These are phyloP conservation scores for Favolaschia claudopus DNA, from an alignment of 768 basidiomycete genomes.

Conservation along the genomic window DNA sequence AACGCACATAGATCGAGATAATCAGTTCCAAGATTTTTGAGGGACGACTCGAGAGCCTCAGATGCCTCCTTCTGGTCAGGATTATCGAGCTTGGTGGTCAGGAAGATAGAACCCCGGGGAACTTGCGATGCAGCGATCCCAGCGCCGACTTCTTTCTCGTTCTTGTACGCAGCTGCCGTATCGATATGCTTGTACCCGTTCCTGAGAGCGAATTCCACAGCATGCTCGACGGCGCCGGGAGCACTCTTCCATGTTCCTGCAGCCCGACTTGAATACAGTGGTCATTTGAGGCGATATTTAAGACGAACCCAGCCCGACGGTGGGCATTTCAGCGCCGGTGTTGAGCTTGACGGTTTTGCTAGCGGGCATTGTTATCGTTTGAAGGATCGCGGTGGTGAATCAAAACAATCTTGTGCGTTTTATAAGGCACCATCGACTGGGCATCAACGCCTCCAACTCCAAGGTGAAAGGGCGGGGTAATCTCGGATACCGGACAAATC, in stretches of 20 bases:
- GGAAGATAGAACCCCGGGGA: conserved; percentile 75
- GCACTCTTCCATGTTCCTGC: conserved; percentile 81
- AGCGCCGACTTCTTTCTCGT: conserved; percentile 83
- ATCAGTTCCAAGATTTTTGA: conserved; percentile 70
- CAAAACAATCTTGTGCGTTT: no score
- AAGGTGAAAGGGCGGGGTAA: no score
- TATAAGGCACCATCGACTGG: no score
- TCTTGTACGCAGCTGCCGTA: conserved; percentile 73
- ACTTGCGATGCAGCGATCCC: conserved; percentile 83
- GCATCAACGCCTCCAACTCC: no score
- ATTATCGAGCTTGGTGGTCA: conserved; percentile 80
- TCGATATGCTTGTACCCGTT: conserved; percentile 79
- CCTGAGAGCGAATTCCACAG: conserved; percentile 77
- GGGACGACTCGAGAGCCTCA: conserved; percentile 72
- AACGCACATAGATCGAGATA: conserved; percentile 82
- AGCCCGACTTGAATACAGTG: background rate
- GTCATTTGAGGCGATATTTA: background rate
- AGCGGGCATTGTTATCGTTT: conserved; percentile 64
- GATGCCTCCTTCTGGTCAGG: conserved; percentile 64
- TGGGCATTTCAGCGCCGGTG: conserved; percentile 81
- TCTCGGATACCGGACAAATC: no score
- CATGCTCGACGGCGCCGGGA: conserved; percentile 74
- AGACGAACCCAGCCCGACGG: conserved; percentile 66
- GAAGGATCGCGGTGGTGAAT: no score
- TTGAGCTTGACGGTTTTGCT: conserved; percentile 66